Base-by-base conservation (phyloP, 2,329 filamentous ascomycete genomes). In the Verticillium alfalfae region DNA sequence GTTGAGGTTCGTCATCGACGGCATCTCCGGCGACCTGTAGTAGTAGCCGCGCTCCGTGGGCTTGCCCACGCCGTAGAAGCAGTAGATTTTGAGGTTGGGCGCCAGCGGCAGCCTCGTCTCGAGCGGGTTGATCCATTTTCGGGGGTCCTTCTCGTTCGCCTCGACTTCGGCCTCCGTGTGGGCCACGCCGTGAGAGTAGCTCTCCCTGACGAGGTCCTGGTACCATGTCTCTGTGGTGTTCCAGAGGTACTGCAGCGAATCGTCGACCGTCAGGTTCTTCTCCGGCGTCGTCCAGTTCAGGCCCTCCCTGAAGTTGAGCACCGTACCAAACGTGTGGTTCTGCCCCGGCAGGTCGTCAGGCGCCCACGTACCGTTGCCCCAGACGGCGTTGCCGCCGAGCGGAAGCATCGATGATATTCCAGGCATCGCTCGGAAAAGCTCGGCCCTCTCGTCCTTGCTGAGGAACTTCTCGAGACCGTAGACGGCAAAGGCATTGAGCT, bases 391-490 rank as follows among this genome's bases (percentile, higher is more conserved):
- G 31, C 95, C 95, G 38, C 95, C 95, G 55, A 97, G 92, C 6
- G 95, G 95, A 1, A 99, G 83, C 95, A 99, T 99, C 57, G 92
- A 95, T 7, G 91, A 96, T 63, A 97, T 91, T 7, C 95, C 95
- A 0, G 95, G 95, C 94, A 99, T 98, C 55, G 93, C 92, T 59
- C 95, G 88, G 79, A 99, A 97, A 54, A 99, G 89, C 70, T 98
- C 93, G 0, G 91, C 93, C 59, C 95, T 86, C 73, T 99, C 95
- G 66, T 93, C 88, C 69, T 90, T 92, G 69, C 89, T 93, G 56
- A 99, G 80, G 73, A 99, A 99, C 71, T 95, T 97, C 74, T 99
- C 95, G 10, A 99, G 84, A 0, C 95, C 95, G 70, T 98, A 98
- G 1, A 99, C 94, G 9, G 95, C 95, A 73, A 98, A 96, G 2